These are phyloP conservation scores for Croton laevigatus DNA, from an alignment of 441 rosid genomes.

Conservation along the genomic window DNA sequence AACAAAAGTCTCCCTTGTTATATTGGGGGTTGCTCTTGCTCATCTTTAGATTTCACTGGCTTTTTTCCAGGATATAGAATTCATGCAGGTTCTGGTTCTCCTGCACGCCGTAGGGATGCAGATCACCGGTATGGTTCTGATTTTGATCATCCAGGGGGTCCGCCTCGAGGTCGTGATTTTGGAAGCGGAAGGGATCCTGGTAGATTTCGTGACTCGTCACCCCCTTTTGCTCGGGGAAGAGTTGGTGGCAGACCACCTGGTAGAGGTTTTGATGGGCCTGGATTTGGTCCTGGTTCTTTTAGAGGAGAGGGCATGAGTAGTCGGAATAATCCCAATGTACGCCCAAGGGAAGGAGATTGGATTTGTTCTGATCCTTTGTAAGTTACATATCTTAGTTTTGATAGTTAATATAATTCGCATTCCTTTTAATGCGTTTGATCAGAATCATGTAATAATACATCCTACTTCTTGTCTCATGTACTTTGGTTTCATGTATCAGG, in stretches of 20 bases:
- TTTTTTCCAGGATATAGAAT: constrained; percentile 66
- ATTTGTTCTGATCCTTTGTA: constrained; percentile 63
- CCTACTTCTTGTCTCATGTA: background rate
- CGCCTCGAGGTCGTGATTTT: constrained; percentile 49
- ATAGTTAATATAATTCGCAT: no score
- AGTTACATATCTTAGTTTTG: constrained; percentile 29
- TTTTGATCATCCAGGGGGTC: constrained; percentile 55
- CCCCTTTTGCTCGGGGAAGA: constrained; percentile 61
- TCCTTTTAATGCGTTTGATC: constrained; percentile 1
- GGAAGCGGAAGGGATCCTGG: constrained; percentile 59
- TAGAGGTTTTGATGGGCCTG: constrained; percentile 67
- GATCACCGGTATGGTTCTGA: constrained; percentile 53
- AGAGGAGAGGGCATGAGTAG: constrained; percentile 45
- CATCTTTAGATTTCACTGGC: constrained; percentile 31
- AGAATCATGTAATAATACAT: background rate
- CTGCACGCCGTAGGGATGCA: constrained; percentile 51
- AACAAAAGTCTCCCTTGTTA: constrained; percentile 14
- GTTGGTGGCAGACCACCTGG: constrained; percentile 57
- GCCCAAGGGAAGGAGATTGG: constrained; percentile 96
- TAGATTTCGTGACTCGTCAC: constrained; percentile 67
- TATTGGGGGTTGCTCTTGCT: constrained; percentile 19
- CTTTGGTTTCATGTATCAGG: constrained; percentile 34
- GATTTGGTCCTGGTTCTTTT: constrained; percentile 48
- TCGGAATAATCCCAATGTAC: constrained; percentile 67
- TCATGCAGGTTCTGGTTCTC: constrained; percentile 77